Percentiles rank a stretch among this genome's conserved stretches.
These are phyloP conservation scores for Rhodamnia rubescens DNA, from an alignment of 345 rosid species.

Conservation along the genomic window DNA sequence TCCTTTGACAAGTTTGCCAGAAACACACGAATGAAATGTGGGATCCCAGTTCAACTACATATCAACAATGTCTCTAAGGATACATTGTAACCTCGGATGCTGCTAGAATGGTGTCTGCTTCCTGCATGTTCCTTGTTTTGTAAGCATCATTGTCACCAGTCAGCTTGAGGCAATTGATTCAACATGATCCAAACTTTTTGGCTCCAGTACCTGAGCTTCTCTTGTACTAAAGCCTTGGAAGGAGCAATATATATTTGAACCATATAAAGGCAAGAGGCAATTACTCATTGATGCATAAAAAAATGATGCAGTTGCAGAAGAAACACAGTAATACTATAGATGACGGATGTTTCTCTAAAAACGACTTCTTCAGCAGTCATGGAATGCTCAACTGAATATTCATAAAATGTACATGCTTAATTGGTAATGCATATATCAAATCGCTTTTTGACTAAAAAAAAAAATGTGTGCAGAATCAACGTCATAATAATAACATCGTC, in stretches of 20 bases:
- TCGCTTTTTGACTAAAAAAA: too few relatives aligned
- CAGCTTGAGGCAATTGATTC: slow-evolving; percentile 77
- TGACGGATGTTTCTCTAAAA: too few relatives aligned
- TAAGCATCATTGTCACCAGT: slow-evolving; percentile 76
- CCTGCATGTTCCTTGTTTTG: slow-evolving; percentile 60
- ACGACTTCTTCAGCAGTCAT: neutral
- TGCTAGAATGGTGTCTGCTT: slow-evolving; percentile 82
- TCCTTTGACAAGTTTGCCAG: neutral
- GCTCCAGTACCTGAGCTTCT: slow-evolving; percentile 88
- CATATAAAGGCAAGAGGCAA: slow-evolving; percentile 15
- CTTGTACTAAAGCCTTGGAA: slow-evolving; percentile 92
- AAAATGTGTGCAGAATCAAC: too few relatives aligned
- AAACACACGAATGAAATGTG: neutral
- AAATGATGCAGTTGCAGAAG: neutral
- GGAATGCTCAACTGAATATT: too few relatives aligned
- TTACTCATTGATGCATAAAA: neutral
- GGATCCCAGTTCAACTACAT: neutral
- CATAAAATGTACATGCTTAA: too few relatives aligned
- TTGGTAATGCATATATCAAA: too few relatives aligned
- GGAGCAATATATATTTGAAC: too few relatives aligned
- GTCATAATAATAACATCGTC: neutral
- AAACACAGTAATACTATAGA: neutral
- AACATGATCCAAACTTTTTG: slow-evolving; percentile 74
- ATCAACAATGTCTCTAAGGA: neutral
- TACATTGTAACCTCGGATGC: slow-evolving; percentile 64